Evolutionary conservation across 2,329 filamentous ascomycete species (phyloP), one percentile per base, ranked within the genome.

Genomic region (Sporothrix globosa): DNA sequence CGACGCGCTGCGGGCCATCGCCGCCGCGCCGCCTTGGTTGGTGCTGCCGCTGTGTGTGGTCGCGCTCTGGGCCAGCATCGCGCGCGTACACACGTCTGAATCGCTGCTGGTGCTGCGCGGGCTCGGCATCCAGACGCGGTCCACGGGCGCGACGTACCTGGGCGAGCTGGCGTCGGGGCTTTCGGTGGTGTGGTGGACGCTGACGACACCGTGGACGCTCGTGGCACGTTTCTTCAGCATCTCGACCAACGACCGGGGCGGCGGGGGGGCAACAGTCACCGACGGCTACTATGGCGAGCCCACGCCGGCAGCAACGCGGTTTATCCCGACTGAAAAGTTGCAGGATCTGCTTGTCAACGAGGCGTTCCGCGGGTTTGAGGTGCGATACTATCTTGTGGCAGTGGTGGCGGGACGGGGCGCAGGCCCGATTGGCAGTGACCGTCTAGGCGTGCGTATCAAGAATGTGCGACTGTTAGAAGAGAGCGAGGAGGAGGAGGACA

Each of bases 281-380:
- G 69, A 67, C 56, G 68, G 56, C 30, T 70, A 69, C 65, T 72
- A 67, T 41, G 58, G 66, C 53, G 71, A 74, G 70, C 85, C 86
- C 76, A 52, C 53, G 17, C 56, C 73, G 46, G 70, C 72, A 19
- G 53, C 70, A 13, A 74, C 73, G 58, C 80, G 86, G 70, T 86
- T 90, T 79, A 98, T 99, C 71, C 95, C 96, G 0, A 97, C 95
- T 0, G 92, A 91, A 58, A 90, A 92, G 80, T 96, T 99, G 71
- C 92, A 92, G 77, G 96, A 99, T 78, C 90, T 99, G 70, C 88
- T 97, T 69, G 92, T 99, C 67, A 93, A 97, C 78, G 96, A 99
- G 83, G 96, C 94, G 3, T 98, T 98, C 80, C 88, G 88, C 70
- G 94, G 94, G 0, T 97, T 97, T 77, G 92, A 94, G 81, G 93